Evolutionary conservation across 345 rosid genomes (phyloP), one percentile per base, ranked within the genome.

Genomic region (Cardiospermum halicacabum): DNA sequence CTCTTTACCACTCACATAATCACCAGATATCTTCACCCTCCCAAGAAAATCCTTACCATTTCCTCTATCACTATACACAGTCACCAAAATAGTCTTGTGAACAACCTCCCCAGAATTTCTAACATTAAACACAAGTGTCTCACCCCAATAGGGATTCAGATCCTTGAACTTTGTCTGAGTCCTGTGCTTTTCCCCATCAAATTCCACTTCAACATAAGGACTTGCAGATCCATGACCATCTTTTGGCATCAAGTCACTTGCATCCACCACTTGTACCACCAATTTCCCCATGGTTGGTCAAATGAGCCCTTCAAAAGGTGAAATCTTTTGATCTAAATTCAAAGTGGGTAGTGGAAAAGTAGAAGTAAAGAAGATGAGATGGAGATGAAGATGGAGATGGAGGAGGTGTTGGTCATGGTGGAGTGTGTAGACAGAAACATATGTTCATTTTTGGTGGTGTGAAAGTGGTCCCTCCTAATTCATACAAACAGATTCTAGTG

Each of bases 171-270:
- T 88, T 59, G 89, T 84, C 56, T 69, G 80, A 11, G 99, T 88
- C 68, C 85, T 81, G 19, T 80, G 91, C 11, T 69, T 69, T 56
- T 84, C 87, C 0, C 53, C 85, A 53, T 81, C 91, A 31, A 85
- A 84, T 0, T 82, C 83, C 8, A 91, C 86, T 48, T 87, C 92
- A 0, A 83, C 99, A 28, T 75, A 91, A 0, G 94, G 84, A 68
- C 82, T 84, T 4, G 95, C 87, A 3, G 94, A 85, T 55, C 94
- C 97, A 25, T 88, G 89, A 0, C 95, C 92, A 55, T 90, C 94
- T 76, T 85, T 90, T 1, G 94, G 91, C 85, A 77, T 85, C 21
- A 93, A 87, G 67, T 84, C 92, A 40, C 78, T 74, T n/a, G 97
- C 97, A 60, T 81, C 89, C 13, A 77, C 73, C 27, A 93, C 85